These are phyloP conservation scores for Suillus paluster DNA, from an alignment of 768 basidiomycete genomes.

Conservation along the genomic window DNA sequence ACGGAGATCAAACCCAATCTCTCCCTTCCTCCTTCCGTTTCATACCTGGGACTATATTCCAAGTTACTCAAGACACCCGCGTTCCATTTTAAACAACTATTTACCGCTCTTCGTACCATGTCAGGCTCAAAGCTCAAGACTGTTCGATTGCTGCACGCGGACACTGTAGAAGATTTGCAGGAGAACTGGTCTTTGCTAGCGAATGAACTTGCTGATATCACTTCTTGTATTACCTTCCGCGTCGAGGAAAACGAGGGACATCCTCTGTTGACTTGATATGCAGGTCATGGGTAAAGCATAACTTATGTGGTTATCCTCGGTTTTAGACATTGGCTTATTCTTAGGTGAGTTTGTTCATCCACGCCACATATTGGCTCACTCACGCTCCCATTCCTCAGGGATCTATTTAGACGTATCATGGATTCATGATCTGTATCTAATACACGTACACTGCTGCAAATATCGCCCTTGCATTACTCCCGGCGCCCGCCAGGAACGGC, in stretches of 20 bases:
- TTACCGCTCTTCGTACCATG: slow-evolving; percentile 28
- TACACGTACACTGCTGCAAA: background rate
- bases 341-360: background rate
- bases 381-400: background rate
- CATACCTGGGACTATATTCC: slow-evolving; percentile 27
- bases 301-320: background rate
- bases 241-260: slow-evolving; percentile 29
- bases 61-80: slow-evolving; percentile 18
- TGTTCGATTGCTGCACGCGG: slow-evolving; percentile 25
- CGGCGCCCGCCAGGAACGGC: background rate
- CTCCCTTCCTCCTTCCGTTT: slow-evolving; percentile 26
- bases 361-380: background rate
- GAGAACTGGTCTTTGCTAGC: slow-evolving; percentile 11
- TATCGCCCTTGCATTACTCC: background rate
- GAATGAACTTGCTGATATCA: slow-evolving; percentile 15
- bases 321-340: background rate
- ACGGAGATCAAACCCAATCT: slow-evolving; percentile 24
- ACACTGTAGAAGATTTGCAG: slow-evolving; percentile 19
- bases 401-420: background rate
- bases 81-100: slow-evolving; percentile 21
- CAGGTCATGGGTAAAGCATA: background rate
- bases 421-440: background rate
- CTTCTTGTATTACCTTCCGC: slow-evolving; percentile 17
- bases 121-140: slow-evolving; percentile 22
- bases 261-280: slow-evolving; percentile 18